Evolutionary conservation across 108 stramenopile species (phyloP).

Genomic region (Hondaea fermentalgiana): DNA sequence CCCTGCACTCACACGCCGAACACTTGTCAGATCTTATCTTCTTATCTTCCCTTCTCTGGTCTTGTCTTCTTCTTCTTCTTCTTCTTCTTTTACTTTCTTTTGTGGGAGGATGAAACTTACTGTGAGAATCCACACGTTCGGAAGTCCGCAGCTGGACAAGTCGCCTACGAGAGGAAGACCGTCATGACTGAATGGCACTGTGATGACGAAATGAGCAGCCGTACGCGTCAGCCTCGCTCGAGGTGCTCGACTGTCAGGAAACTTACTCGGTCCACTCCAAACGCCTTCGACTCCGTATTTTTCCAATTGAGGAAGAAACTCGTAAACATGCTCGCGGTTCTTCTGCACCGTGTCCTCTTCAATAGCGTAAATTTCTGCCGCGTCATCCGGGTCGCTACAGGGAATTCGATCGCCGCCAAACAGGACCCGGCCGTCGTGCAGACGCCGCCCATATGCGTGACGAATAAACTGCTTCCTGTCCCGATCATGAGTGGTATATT

Average conservation of each 20-base stretch:
- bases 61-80: no score
- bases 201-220: no score
- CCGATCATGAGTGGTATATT: not conserved
- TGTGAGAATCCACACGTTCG: not conserved
- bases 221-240: not conserved
- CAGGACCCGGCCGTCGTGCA: not conserved
- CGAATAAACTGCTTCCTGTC: not conserved
- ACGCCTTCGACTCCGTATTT: not conserved
- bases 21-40: no score
- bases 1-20: not conserved
- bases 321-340: not conserved
- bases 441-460: conserved; percentile 5
- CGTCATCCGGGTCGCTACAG: not conserved
- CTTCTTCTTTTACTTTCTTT: no score
- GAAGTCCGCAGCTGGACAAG: not conserved
- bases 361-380: not conserved
- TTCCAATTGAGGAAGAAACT: not conserved
- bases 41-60: no score
- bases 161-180: not conserved
- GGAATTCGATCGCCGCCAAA: conserved; percentile 1
- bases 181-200: not conserved
- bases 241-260: not conserved
- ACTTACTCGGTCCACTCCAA: conserved; percentile 11
- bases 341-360: not conserved
- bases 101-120: not conserved